Evolutionary conservation across 208 protist species (phyloP), one percentile per base, ranked within the genome.

Genomic region (Tetramitus jugosus): DNA sequence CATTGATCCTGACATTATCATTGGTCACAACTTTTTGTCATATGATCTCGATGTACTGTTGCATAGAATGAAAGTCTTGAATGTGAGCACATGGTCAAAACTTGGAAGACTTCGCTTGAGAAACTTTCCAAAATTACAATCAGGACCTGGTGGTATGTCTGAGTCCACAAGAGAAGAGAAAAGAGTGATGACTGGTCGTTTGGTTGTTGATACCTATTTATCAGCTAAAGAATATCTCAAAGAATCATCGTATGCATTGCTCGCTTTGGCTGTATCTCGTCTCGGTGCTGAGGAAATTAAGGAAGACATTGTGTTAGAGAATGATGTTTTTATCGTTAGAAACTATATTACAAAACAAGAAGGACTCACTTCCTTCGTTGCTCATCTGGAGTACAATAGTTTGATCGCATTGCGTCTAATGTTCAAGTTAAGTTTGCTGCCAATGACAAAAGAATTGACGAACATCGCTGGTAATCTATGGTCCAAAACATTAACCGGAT

Each of bases 361-460:
- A 86, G 77, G 83, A 89, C 1, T 85, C 90, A 23, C 6, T 10
- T 46, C 20, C 1, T 69, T 69, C 1, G 6, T 4, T 46, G 10
- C 37, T 7, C 78, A 89, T 80, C 78, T 26, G 76, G 85, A 90
- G 68, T 84, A 88, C 69, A 88, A 92, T 76, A 77, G 86, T 65
- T 84, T 88, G 62, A 80, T 98, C 42, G 82, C 90, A 62, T 67
- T 92, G 26, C 68, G 78, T 35, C 86, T 99, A 17, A 85, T 93
- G 39, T 91, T 91, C 68, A 93, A 97, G 84, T 81, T 99, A 40
- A 87, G 92, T 81, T 87, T 94, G n/a, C 85, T 99, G 42, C 97
- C 95, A 17, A 86, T 99, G 23, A 99, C 95, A 3, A 95, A 96
- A 87, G 94, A 98, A 43, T 90, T 99, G 14, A 98, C 96, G 17